These are phyloP conservation scores for Viola odorata DNA, from an alignment of 345 rosid species.

Conservation along the genomic window DNA sequence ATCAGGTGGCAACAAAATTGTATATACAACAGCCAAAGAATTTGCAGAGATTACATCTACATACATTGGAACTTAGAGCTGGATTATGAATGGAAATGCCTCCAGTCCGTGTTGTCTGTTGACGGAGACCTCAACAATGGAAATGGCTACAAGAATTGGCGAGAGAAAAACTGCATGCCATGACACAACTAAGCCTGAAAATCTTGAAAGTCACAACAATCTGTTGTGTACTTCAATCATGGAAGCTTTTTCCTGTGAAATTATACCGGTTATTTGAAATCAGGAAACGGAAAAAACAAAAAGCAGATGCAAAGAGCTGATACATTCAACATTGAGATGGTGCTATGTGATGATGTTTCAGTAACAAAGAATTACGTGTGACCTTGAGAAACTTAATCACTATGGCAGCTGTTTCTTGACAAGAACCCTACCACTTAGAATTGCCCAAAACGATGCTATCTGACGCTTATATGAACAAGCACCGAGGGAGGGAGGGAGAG, in stretches of 20 bases:
- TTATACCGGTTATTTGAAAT: not conserved
- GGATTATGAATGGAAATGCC: not conserved
- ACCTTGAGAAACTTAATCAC: too few species aligned
- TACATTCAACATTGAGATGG: not conserved
- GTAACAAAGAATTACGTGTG: too few species aligned
- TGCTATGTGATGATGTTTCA: not conserved
- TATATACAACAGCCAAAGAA: conserved; percentile 25
- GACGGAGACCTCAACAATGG: conserved; percentile 4
- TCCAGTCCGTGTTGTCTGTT: not conserved
- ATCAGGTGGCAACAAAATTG: conserved; percentile 1
- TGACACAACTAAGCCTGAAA: not conserved
- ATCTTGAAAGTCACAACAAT: conserved; percentile 26
- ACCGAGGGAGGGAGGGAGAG: not conserved
- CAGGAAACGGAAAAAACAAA: not conserved
- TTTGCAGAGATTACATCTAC: not conserved
- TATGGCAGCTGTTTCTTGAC: too few species aligned
- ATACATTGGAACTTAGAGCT: conserved; percentile 3
- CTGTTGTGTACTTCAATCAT: conserved; percentile 56
- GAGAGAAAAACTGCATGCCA: not conserved
- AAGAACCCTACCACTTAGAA: too few species aligned
- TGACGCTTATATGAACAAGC: too few species aligned
- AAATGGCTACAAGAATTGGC: conserved; percentile 13
- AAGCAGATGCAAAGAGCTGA: not conserved
- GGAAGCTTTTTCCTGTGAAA: conserved; percentile 46
- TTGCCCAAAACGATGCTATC: too few species aligned